Conservation (phyloP, 2,329 filamentous ascomycete genomes). For the Emericellopsis atlantica region DNA sequence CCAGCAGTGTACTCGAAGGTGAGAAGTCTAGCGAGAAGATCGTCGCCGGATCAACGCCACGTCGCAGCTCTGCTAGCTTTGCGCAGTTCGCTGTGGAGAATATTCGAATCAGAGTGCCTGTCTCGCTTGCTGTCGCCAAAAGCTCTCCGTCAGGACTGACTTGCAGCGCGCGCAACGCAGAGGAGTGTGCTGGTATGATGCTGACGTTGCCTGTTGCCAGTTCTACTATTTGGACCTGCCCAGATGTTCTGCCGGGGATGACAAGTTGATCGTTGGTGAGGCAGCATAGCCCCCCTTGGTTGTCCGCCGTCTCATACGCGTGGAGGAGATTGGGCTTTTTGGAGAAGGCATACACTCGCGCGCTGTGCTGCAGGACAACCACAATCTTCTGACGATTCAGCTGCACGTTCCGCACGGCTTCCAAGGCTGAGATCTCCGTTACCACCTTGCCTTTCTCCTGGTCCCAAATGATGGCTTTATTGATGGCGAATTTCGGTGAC, state of each 20-base stretch:
- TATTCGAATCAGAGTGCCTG: conserved; percentile 77
- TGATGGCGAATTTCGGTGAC: conserved; percentile 73
- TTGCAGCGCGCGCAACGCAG: conserved; percentile 63
- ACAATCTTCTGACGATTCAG: conserved; percentile 66
- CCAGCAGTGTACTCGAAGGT: conserved; percentile 65
- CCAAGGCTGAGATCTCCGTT: conserved; percentile 70
- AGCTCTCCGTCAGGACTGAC: conserved; percentile 71
- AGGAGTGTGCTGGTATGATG: conserved; percentile 85
- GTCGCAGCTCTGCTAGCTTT: conserved; percentile 69
- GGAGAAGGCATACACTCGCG: conserved; percentile 70
- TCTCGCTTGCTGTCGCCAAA: conserved; percentile 83
- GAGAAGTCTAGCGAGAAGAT: conserved; percentile 86
- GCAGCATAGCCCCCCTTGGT: conserved; percentile 68
- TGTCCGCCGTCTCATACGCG: conserved; percentile 76
- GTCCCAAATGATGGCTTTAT: conserved; percentile 91
- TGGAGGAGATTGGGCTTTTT: conserved; percentile 58
- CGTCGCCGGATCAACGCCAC: conserved; percentile 77
- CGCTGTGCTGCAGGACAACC: conserved; percentile 69
- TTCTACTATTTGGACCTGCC: conserved; percentile 83
- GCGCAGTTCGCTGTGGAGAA: conserved; percentile 73
- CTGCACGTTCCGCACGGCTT: conserved; percentile 67
- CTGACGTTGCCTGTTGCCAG: conserved; percentile 69
- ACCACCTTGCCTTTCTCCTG: conserved; percentile 61
- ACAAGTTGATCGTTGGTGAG: conserved; percentile 62
- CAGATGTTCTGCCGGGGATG: conserved; percentile 76